Base-by-base conservation (phyloP, 179 eudicot genomes). In the Beta corolliflora region DNA sequence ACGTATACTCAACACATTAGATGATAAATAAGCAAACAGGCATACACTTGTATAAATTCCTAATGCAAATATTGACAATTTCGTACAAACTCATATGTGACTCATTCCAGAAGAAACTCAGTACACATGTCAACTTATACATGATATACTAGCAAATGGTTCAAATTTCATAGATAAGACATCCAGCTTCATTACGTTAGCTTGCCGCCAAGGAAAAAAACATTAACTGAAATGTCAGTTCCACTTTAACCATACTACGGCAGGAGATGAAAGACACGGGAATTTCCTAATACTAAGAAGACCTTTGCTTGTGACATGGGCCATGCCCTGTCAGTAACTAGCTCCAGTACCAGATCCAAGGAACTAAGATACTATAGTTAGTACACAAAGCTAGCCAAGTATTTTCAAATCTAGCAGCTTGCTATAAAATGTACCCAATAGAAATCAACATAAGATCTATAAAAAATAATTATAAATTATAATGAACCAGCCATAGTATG, bases 11-110 rank as follows among this genome's bases (percentile, higher is more conserved):
- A 48, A 60, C 56, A 55, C 7, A 25, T 2, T n/a, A 21, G 46
- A 14, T 72, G 55, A 67, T 45, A 56, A 76, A 44, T 4, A 46
- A 67, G 21, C 70, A 56, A 11, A 21, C 19, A 72, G n/a, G 56
- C 67, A 72, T 54, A 66, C 71, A 54, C 7, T 25, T 78, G 55
- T 56, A 54, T 18, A 29, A 13, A 48, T 72, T 73, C 55, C 76
- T 25, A 41, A 65, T 48, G 45, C 53, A 48, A 56, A 58, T 41
- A 44, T 45, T 67, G 71, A 71, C 80, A 46, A 48, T 56, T 66
- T 65, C 50, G 52, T 29, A 59, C 52, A 23, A 58, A 60, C 7
- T 66, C 64, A 77, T 16, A 81, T 66, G 58, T 41, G 72, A 1
- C 25, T 36, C 19, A 46, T 53, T 68, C n/a, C 50, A 72, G 48